Percentiles rank a stretch among this genome's conserved stretches.
Conservation (phyloP, 2,329 filamentous ascomycete genomes). For the Periglandula ipomoeae region DNA sequence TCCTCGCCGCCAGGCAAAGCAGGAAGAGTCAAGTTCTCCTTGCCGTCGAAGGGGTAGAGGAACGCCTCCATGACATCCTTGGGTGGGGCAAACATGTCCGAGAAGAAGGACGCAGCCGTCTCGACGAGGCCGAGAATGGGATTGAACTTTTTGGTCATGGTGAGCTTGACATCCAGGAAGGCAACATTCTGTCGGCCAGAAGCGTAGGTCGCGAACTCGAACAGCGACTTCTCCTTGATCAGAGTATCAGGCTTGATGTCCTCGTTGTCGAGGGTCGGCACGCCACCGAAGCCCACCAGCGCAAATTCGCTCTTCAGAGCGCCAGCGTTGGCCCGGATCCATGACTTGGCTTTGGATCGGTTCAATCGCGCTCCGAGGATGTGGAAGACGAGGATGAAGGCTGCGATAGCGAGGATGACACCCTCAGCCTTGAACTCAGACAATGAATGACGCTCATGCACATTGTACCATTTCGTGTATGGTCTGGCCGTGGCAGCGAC, state of each 20-base stretch:
- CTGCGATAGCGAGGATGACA: conserved; percentile 66
- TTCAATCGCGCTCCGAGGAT: conserved; percentile 74
- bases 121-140: conserved; percentile 57
- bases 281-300: conserved; percentile 67
- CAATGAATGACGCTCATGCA: conserved; percentile 81
- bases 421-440: conserved; percentile 85
- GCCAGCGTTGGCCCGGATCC: conserved; percentile 67
- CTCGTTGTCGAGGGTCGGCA: conserved; percentile 35
- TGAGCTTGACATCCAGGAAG: conserved; percentile 78
- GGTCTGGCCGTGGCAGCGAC: conserved; percentile 46
- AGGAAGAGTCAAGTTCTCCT: conserved; percentile 71
- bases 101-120: conserved; percentile 60
- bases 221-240: conserved; percentile 78
- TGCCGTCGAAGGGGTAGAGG: conserved; percentile 85
- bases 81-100: conserved; percentile 64
- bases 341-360: conserved; percentile 67
- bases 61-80: conserved; percentile 67
- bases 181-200: conserved; percentile 89
- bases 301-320: conserved; percentile 75
- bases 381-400: conserved; percentile 68
- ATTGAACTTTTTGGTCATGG: conserved; percentile 79
- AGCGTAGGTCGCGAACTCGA: conserved; percentile 80
- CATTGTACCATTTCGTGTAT: conserved; percentile 92
- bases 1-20: conserved; percentile 50
- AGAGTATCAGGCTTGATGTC: conserved; percentile 33